phyloP scores from a whole-genome alignment of 2,329 filamentous ascomycete species.

The Diaporthe sp. region DNA sequence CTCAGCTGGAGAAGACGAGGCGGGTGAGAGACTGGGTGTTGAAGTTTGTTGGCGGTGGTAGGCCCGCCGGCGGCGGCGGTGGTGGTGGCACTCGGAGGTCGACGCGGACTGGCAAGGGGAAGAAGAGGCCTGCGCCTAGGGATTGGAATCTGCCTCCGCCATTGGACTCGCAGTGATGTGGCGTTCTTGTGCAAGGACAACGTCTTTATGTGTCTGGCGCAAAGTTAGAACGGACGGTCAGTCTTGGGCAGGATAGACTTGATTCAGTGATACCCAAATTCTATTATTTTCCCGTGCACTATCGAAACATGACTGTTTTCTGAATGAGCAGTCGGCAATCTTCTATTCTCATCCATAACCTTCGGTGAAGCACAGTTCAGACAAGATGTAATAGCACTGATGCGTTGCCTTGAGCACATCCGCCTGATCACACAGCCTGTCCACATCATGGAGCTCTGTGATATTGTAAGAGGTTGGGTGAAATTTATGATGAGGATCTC shows the following conservation, averaged over 20 bases:
- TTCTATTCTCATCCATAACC: not conserved
- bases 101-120: slow-evolving; percentile 42
- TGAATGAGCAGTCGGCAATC: not conserved
- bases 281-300: not conserved
- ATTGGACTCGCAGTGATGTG: slow-evolving; percentile 29
- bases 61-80: not conserved
- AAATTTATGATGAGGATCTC: not conserved
- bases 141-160: slow-evolving; percentile 34
- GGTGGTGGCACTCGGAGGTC: slow-evolving; percentile 33
- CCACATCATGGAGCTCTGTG: too few species aligned
- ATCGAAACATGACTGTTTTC: too few species aligned
- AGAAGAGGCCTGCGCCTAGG: slow-evolving; percentile 29
- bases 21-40: slow-evolving; percentile 81
- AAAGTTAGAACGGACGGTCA: not conserved
- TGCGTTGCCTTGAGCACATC: not conserved
- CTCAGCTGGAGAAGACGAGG: slow-evolving; percentile 71
- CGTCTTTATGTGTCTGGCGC: not conserved
- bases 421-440: not conserved
- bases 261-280: not conserved
- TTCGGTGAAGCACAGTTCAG: not conserved
- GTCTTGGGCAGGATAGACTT: not conserved
- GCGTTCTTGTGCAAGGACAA: not conserved
- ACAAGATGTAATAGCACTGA: not conserved
- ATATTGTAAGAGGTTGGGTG: not conserved
- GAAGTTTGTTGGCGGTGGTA: slow-evolving; percentile 68